Percentiles rank a stretch among this genome's conserved stretches.
phyloP scores from a whole-genome alignment of 2,329 filamentous ascomycete genomes.

The Fusarium scirpi region DNA sequence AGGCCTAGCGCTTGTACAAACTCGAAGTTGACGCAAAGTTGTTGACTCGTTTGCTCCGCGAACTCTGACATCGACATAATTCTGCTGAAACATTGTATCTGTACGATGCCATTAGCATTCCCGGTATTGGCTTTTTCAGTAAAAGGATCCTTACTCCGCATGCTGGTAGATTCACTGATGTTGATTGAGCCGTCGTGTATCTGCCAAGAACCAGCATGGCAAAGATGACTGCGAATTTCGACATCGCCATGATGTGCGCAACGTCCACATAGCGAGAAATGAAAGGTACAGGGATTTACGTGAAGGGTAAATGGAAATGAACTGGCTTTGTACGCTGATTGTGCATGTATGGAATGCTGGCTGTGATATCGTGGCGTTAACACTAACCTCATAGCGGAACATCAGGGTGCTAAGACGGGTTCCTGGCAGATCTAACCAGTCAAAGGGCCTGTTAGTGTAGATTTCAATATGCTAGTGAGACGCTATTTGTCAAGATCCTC shows the following conservation, averaged over 20 bases:
- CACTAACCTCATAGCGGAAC: not conserved
- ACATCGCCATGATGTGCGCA: not conserved
- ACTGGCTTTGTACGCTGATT: not conserved
- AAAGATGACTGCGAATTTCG: not conserved
- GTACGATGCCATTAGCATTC: not conserved
- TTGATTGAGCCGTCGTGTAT: not conserved
- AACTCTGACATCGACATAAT: not conserved
- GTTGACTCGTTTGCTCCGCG: not conserved
- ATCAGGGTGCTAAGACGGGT: not conserved
- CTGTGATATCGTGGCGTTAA: not conserved
- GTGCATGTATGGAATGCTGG: not conserved
- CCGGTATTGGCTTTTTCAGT: not conserved
- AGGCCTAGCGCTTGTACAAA: not conserved
- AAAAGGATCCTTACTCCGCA: not conserved
- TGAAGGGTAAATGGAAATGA: not conserved
- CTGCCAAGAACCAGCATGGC: not conserved
- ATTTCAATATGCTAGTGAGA: not conserved
- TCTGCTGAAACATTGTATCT: not conserved
- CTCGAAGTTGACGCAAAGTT: not conserved
- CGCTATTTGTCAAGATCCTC: not conserved
- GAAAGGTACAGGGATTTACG: rapidly evolving
- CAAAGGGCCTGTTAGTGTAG: not conserved
- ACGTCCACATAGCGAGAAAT: not conserved
- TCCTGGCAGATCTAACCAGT: not conserved
- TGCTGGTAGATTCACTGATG: not conserved